Evolutionary conservation across 2,329 filamentous ascomycete species (phyloP), one percentile per base, ranked within the genome.

Genomic region (Aspergillus awamori): DNA sequence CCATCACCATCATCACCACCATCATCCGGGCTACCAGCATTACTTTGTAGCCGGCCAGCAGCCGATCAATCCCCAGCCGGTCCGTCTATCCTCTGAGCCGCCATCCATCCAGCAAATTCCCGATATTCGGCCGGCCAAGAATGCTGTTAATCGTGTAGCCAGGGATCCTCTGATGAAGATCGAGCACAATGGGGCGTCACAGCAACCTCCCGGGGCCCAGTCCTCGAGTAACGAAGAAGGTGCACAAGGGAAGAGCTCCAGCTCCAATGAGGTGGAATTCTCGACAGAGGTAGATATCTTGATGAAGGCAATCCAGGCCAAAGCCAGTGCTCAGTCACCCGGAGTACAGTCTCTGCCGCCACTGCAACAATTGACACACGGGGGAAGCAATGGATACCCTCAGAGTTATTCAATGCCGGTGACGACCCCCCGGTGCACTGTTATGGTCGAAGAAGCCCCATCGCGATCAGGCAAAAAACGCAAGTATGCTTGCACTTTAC

Each of bases 261-360:
- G 82, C 30, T 74, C 80, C 61, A 77, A 65, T 2, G 80, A 85
- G n/a, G 79, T 86, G 41, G 83, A 85, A 62, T 94, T 93, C 73
- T 84, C 86, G n/a, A 97, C 93, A 0, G 87, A 92, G 61, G 88
- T 97, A 39, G 93, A 97, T 73, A 88, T 87, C 45, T 79, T 98
- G 45, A 96, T 97, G 92, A 92, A 89, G 76, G 87, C 89, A 0
- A 94, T 97, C 49, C 93, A 97, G 74, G 81, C 86, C 48, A 90
- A 89, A 70, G 77, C 82, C 38, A 58, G 51, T 39, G 58, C 66
- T 33, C 67, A 64, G 53, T 63, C 71, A 17, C 66, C 69, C 38
- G 60, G 63, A 41, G 66, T 77, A 58, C 73, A 73, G 33, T 72
- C 75, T 56, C 64, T 74, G 20, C 72, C 76, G 39, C 69, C 73